A percentile compares a stretch with the other conserved stretches of the same genome.
Conservation (phyloP, 192 early-diverging fungal genomes). For the Jimgerdemannia flammicorona region DNA sequence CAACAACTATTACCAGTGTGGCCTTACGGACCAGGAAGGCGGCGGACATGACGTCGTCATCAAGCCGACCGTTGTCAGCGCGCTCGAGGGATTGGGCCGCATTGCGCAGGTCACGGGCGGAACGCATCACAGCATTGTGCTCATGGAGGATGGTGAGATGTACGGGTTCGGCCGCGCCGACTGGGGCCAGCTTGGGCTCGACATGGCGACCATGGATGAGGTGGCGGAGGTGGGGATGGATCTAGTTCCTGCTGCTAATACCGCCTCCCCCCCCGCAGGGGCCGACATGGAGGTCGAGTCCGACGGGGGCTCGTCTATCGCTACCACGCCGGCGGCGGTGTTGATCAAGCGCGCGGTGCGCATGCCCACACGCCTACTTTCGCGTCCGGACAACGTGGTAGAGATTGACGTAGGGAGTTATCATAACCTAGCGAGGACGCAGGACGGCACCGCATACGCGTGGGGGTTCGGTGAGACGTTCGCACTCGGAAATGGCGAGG, state of each 20-base stretch:
- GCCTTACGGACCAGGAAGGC: slow-evolving; percentile 45
- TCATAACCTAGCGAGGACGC: slow-evolving; percentile 53
- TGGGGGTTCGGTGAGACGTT: slow-evolving; percentile 92
- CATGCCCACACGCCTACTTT: slow-evolving; percentile 37
- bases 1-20: slow-evolving; percentile 90
- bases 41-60: slow-evolving; percentile 37
- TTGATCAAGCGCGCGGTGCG: slow-evolving; percentile 55
- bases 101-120: slow-evolving; percentile 71
- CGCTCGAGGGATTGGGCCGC: slow-evolving; percentile 31
- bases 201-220: slow-evolving; percentile 30
- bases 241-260: not conserved
- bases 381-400: slow-evolving; percentile 26
- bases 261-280: not conserved
- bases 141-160: slow-evolving; percentile 71
- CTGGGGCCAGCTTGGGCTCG: slow-evolving; percentile 76
- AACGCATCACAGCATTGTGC: slow-evolving; percentile 79
- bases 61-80: slow-evolving; percentile 53
- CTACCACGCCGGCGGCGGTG: not conserved
- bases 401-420: slow-evolving; percentile 58
- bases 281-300: not conserved
- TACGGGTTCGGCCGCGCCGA: slow-evolving; percentile 84
- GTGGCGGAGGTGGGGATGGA: slow-evolving; percentile 7
- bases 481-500: slow-evolving; percentile 76
- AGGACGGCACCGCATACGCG: slow-evolving; percentile 61
- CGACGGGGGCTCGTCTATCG: not conserved